phyloP scores from a whole-genome alignment of 164 flowering plant genomes.

The Protea cynaroides region DNA sequence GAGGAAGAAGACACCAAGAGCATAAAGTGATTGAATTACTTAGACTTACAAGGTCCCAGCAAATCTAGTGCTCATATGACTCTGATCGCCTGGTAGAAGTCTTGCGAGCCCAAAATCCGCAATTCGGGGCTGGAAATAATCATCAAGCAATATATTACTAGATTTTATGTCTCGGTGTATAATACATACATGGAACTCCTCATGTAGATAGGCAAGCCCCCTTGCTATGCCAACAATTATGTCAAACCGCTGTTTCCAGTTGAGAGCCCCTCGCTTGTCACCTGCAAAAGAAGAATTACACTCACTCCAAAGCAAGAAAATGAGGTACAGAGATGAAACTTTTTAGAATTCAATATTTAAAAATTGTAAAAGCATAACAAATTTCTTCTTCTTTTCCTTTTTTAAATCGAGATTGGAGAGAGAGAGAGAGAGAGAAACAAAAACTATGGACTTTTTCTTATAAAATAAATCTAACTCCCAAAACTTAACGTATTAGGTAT shows the following conservation, averaged over 20 bases:
- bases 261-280: slow-evolving; percentile 31
- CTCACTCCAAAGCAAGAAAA: too few species aligned
- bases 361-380: too few species aligned
- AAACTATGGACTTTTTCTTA: too few species aligned
- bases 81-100: slow-evolving; percentile 48
- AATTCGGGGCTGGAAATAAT: slow-evolving; percentile 46
- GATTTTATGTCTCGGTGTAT: slow-evolving; percentile 61
- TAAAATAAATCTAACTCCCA: too few species aligned
- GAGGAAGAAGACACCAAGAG: too few species aligned
- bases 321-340: too few species aligned
- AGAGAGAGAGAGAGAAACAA: too few species aligned
- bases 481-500: too few species aligned
- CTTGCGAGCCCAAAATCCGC: slow-evolving; percentile 64
- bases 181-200: slow-evolving; percentile 47
- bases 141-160: slow-evolving; percentile 47
- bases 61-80: slow-evolving; percentile 51
- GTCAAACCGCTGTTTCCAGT: slow-evolving; percentile 47
- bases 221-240: slow-evolving; percentile 52
- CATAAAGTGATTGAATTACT: too few species aligned
- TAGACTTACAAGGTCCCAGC: slow-evolving; percentile 59
- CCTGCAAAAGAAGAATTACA: slow-evolving; percentile 20
- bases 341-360: too few species aligned
- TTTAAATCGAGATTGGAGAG: too few species aligned
- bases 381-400: too few species aligned
- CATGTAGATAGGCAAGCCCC: slow-evolving; percentile 57